Base-by-base conservation (phyloP, 495 filamentous ascomycete species). In the Trichodelitschia bisporula region DNA sequence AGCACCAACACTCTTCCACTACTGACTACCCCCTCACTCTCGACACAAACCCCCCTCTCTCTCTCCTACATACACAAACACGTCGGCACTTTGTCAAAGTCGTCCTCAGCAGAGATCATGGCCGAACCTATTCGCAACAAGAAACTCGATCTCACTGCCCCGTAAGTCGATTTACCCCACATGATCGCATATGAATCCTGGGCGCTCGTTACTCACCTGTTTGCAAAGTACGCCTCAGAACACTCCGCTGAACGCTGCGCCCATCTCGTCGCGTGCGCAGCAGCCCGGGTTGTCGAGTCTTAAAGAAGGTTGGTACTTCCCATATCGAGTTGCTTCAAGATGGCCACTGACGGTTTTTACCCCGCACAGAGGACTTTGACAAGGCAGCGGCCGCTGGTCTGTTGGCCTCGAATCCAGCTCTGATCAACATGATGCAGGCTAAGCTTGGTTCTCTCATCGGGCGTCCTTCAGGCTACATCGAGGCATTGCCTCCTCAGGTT, bases 221-320 rank as follows among this genome's bases (percentile, higher is more conserved):
- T 8, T 8, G 6, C 28, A 32, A 46, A 89, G 77, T 40, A 95
- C 84, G 43, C 84, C 84, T 43, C 84, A 93, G 58, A 92, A 93
- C 56, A 92, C 83, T 13, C 84, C 89, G 39, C 72, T 78, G 23
- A 79, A 66, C 49, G 80, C 80, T 59, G 89, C 89, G 38, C 89
- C 89, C 26, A 99, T 99, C 52, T 89, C 80, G 12, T 95, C 89
- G 32, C 84, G 89, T 55, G 86, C 86, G 38, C 79, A 90, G 57
- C 78, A 91, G 56, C 89, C 89, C 35, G 75, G 76, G 30, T 72
- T 99, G 40, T 61, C 77, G 37, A 95, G 79, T 55, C 93, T 99
- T 59, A 78, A 83, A 55, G 89, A 99, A 70, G 86, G 86, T 93
- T 53, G 45, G 62, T 61, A 13, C n/a, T n/a, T n/a, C n/a, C n/a